Conservation (phyloP, 768 basidiomycete species). For the Auriscalpium orientale region DNA sequence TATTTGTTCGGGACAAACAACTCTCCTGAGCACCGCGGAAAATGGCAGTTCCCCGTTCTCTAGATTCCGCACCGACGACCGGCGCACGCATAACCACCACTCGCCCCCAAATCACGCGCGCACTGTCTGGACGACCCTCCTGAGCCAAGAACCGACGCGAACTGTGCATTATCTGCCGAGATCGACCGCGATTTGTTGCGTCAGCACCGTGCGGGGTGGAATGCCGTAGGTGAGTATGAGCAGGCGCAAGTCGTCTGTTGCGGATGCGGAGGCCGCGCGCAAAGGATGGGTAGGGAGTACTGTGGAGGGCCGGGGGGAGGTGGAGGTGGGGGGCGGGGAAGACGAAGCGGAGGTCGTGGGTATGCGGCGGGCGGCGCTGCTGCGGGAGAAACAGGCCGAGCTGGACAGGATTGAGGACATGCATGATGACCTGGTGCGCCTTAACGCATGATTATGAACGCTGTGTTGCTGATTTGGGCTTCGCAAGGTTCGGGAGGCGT, state of each 20-base stretch:
- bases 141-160: slow-evolving; percentile 52
- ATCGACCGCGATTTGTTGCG: slow-evolving; percentile 30
- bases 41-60: slow-evolving; percentile 18
- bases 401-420: slow-evolving; percentile 50
- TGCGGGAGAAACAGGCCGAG: slow-evolving; percentile 53
- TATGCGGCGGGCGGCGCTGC: slow-evolving; percentile 34
- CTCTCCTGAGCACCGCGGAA: slow-evolving; percentile 18
- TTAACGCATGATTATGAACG: background rate
- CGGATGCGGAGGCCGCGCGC: background rate
- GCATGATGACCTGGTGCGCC: slow-evolving; percentile 69
- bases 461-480: slow-evolving; percentile 2
- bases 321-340: background rate
- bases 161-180: slow-evolving; percentile 61
- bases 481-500: slow-evolving; percentile 70
- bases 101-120: background rate
- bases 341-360: slow-evolving; percentile 19
- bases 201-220: slow-evolving; percentile 16
- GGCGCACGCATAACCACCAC: background rate
- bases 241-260: slow-evolving; percentile 3
- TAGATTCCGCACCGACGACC: slow-evolving; percentile 15
- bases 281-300: background rate
- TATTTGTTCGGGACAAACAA: slow-evolving; percentile 26
- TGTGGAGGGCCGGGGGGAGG: background rate
- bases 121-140: background rate
- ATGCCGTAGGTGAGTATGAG: slow-evolving; percentile 10